phyloP scores from a whole-genome alignment of 2,329 filamentous ascomycete species.

The Stromatinia cepivora region DNA sequence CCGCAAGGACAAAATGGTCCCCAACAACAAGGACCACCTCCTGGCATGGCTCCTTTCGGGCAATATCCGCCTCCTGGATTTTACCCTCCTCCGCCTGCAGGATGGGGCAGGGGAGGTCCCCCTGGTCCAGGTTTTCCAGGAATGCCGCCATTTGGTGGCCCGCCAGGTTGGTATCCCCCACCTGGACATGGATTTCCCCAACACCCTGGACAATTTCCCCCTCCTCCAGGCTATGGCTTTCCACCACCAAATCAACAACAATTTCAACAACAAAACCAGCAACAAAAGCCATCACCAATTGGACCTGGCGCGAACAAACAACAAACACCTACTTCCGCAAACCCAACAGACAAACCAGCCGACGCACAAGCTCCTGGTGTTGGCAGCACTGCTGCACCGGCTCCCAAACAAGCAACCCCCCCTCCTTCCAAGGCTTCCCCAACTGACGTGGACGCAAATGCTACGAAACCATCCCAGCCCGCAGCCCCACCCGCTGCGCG shows the following conservation, averaged over 20 bases:
- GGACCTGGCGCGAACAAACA: slow-evolving; percentile 53
- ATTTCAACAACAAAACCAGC: slow-evolving; percentile 47
- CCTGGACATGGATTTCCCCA: slow-evolving; percentile 73
- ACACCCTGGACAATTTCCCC: slow-evolving; percentile 55
- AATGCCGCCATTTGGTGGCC: slow-evolving; percentile 71
- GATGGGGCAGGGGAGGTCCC: slow-evolving; percentile 57
- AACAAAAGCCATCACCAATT: slow-evolving; percentile 51
- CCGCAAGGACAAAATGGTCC: slow-evolving; percentile 29
- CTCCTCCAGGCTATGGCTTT: slow-evolving; percentile 45
- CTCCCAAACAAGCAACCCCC: slow-evolving; percentile 50
- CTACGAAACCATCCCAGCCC: slow-evolving; percentile 30
- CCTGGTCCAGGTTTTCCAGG: slow-evolving; percentile 67
- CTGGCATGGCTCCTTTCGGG: slow-evolving; percentile 39
- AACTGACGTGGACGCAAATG: slow-evolving; percentile 50
- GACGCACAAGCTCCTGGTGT: slow-evolving; percentile 52
- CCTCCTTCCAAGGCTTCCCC: slow-evolving; percentile 68
- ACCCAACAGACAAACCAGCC: slow-evolving; percentile 39
- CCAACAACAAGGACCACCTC: slow-evolving; percentile 26
- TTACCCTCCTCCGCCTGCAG: slow-evolving; percentile 46
- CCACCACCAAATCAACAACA: slow-evolving; percentile 63
- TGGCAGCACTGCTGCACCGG: slow-evolving; percentile 40
- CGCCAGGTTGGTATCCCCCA: slow-evolving; percentile 73
- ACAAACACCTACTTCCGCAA: slow-evolving; percentile 47
- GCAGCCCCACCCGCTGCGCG: slow-evolving; percentile 23
- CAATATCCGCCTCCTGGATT: slow-evolving; percentile 45